These are phyloP conservation scores for Hirsutella minnesotensis DNA, from an alignment of 2,329 filamentous ascomycete genomes.

Conservation along the genomic window DNA sequence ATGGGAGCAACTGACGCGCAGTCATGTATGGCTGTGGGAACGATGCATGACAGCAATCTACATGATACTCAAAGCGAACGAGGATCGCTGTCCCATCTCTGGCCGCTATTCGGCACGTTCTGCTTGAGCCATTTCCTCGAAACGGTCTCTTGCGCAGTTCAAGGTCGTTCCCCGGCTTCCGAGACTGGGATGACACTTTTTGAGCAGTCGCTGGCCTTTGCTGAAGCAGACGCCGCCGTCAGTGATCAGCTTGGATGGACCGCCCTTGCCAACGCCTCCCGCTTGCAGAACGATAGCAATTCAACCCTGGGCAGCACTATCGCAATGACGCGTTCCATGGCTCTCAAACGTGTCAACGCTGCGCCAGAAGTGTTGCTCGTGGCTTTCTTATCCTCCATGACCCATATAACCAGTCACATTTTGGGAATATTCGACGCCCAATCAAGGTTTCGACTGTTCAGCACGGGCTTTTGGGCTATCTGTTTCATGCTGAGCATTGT, in stretches of 20 bases:
- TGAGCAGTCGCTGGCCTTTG: slow-evolving; percentile 90
- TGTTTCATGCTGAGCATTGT: slow-evolving; percentile 81
- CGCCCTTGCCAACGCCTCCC: slow-evolving; percentile 39
- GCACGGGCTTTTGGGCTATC: slow-evolving; percentile 79
- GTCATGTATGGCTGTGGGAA: slow-evolving; percentile 64
- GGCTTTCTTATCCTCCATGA: slow-evolving; percentile 77
- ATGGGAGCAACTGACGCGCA: slow-evolving; percentile 62
- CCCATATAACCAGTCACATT: slow-evolving; percentile 74
- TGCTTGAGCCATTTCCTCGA: slow-evolving; percentile 78
- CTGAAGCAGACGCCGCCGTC: slow-evolving; percentile 84
- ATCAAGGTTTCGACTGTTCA: slow-evolving; percentile 67
- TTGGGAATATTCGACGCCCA: slow-evolving; percentile 74
- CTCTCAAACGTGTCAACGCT: slow-evolving; percentile 74
- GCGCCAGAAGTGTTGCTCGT: slow-evolving; percentile 81
- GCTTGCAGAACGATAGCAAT: slow-evolving; percentile 17
- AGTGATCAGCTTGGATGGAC: slow-evolving; percentile 67
- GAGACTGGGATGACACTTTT: slow-evolving; percentile 96
- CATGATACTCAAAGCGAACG: slow-evolving; percentile 42
- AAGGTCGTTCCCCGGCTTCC: slow-evolving; percentile 65
- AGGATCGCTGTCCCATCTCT: slow-evolving; percentile 68
- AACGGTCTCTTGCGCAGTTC: slow-evolving; percentile 75
- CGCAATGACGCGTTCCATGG: slow-evolving; percentile 49
- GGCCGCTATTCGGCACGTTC: slow-evolving; percentile 61
- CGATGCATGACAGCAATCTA: slow-evolving; percentile 46
- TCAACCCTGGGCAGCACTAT: slow-evolving; percentile 20